These are phyloP conservation scores for Hypoxylon sp. DNA, from an alignment of 2,329 filamentous ascomycete species.

Conservation along the genomic window DNA sequence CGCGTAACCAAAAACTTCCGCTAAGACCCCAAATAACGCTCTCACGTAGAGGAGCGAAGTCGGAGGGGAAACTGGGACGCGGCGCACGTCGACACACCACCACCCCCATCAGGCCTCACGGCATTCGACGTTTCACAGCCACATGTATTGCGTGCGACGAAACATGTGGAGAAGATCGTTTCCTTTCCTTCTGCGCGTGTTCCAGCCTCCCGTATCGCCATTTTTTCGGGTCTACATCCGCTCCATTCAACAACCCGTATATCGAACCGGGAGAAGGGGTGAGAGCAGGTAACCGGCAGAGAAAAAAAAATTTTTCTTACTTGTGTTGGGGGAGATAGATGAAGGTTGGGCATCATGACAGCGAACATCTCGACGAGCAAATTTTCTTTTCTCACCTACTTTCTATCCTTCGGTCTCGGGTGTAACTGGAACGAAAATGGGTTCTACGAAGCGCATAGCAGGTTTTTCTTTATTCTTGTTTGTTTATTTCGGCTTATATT, in stretches of 20 bases:
- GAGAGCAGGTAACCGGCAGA: slow-evolving; percentile 23
- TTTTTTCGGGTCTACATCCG: slow-evolving; percentile 22
- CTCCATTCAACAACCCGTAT: slow-evolving; percentile 4
- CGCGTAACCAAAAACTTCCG: slow-evolving; percentile 58
- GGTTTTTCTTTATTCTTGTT: slow-evolving; percentile 8
- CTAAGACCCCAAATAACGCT: slow-evolving; percentile 38
- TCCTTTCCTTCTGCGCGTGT: slow-evolving; percentile 2
- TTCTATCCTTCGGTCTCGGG: slow-evolving; percentile 16
- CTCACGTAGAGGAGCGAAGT: slow-evolving; percentile 15
- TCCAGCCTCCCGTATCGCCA: not conserved
- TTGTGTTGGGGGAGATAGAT: slow-evolving; percentile 15
- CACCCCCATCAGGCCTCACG: slow-evolving; percentile 10
- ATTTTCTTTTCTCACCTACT: too few species aligned
- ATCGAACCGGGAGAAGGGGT: slow-evolving; percentile 12
- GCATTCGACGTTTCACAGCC: slow-evolving; percentile 12
- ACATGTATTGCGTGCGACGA: slow-evolving; percentile 16
- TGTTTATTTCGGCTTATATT: slow-evolving; percentile 10
- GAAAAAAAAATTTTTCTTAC: slow-evolving; percentile 9
- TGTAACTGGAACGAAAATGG: slow-evolving; percentile 22
- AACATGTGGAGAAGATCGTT: slow-evolving; percentile 16
- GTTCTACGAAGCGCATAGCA: slow-evolving; percentile 25
- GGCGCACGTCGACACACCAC: too few species aligned
- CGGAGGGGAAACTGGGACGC: slow-evolving; percentile 14
- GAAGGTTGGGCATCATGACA: slow-evolving; percentile 17
- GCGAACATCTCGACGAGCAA: slow-evolving; percentile 19